These are phyloP conservation scores for Apophysomyces elegans DNA, from an alignment of 371 early-diverging fungal species.

Conservation along the genomic window DNA sequence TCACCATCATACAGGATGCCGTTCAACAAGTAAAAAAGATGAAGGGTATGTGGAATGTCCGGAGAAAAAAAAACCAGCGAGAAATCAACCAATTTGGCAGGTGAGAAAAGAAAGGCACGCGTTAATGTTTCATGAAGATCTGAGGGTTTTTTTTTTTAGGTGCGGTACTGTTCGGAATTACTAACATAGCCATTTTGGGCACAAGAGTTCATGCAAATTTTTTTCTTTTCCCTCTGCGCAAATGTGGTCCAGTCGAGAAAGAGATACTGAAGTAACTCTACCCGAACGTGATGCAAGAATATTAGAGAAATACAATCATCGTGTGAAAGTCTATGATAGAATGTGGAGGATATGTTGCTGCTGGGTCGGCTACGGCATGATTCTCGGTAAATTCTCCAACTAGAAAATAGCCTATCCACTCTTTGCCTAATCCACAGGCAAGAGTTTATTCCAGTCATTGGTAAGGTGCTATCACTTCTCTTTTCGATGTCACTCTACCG, in stretches of 20 bases:
- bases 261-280: conserved; percentile 26
- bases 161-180: too few species aligned
- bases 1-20: too few species aligned
- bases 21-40: too few species aligned
- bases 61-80: too few species aligned
- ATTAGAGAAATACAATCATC: conserved; percentile 40
- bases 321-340: conserved; percentile 46
- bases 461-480: conserved; percentile 44
- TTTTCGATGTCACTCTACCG: conserved; percentile 45
- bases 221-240: not conserved
- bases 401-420: not conserved
- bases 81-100: too few species aligned
- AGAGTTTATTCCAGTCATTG: conserved; percentile 54
- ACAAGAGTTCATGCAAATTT: not conserved
- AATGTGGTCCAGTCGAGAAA: not conserved
- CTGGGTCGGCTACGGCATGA: conserved; percentile 51
- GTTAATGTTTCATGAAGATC: too few species aligned
- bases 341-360: conserved; percentile 53
- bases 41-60: too few species aligned
- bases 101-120: too few species aligned
- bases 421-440: not conserved
- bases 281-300: conserved; percentile 41
- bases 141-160: too few species aligned
- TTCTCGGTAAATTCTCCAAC: conserved; percentile 31
- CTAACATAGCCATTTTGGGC: not conserved